Conservation (phyloP, 495 filamentous ascomycete genomes). For the Neurospora sp. region DNA sequence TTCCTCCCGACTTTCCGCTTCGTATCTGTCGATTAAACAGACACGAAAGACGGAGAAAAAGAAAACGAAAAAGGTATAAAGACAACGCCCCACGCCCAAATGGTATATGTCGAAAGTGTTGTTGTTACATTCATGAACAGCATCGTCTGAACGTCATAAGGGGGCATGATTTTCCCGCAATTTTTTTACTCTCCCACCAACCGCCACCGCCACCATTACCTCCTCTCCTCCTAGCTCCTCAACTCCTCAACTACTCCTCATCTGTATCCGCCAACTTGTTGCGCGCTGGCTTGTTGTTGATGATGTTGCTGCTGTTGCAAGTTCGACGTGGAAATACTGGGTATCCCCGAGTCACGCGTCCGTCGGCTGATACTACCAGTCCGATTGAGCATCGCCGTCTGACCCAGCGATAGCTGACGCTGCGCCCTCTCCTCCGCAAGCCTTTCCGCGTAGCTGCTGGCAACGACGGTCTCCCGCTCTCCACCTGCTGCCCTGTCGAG, state of each 20-base stretch:
- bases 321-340: constrained; percentile 3
- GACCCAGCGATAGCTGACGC: constrained; percentile 31
- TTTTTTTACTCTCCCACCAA: constrained; percentile 9
- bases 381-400: constrained; percentile 30
- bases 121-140: constrained; percentile 15
- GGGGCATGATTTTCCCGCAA: constrained; percentile 12
- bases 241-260: not conserved
- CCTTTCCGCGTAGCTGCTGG: constrained; percentile 25
- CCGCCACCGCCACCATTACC: not conserved
- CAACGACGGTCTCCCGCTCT: constrained; percentile 22
- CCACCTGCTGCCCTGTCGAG: constrained; percentile 33
- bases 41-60: not conserved
- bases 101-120: constrained; percentile 1
- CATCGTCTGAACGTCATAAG: constrained; percentile 11
- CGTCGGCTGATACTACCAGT: constrained; percentile 32
- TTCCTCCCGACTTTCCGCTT: not conserved
- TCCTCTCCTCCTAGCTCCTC: not conserved
- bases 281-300: not conserved
- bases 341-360: constrained; percentile 27
- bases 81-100: not conserved
- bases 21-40: not conserved
- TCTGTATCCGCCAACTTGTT: not conserved
- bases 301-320: not conserved
- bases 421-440: constrained; percentile 31
- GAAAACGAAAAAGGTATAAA: not conserved